Conservation (phyloP, 306 rosid genomes). For the Comarum palustre region DNA sequence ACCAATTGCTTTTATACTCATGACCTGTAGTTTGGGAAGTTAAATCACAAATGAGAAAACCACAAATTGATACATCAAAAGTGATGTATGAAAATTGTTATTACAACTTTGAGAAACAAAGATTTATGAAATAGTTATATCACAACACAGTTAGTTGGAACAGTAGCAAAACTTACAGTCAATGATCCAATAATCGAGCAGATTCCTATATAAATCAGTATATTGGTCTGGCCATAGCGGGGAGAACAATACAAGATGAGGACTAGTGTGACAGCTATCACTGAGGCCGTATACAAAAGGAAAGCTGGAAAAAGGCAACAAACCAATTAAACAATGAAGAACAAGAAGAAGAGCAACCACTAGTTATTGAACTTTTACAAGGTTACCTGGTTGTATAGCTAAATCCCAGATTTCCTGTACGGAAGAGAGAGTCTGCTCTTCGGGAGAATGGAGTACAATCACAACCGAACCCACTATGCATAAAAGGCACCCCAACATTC, state of each 20-base stretch:
- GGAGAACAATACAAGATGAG: constrained; percentile 65
- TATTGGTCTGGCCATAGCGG: constrained; percentile 76
- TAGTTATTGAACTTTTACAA: constrained; percentile 6
- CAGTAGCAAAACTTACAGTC: constrained; percentile 48
- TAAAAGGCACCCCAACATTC: constrained; percentile 80
- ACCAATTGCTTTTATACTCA: constrained; percentile 89
- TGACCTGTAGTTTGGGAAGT: constrained; percentile 49
- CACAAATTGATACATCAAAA: not conserved
- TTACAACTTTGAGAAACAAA: not conserved
- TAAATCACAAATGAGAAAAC: constrained; percentile 9
- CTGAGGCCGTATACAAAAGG: constrained; percentile 69
- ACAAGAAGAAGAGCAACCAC: constrained; percentile 6
- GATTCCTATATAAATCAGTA: constrained; percentile 64
- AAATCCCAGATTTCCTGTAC: constrained; percentile 73
- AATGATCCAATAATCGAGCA: constrained; percentile 82
- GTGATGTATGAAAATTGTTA: not conserved
- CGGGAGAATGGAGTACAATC: constrained; percentile 80
- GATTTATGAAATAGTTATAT: not conserved
- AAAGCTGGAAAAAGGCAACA: constrained; percentile 52
- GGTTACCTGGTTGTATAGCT: constrained; percentile 77
- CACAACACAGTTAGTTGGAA: not conserved
- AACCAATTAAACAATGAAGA: constrained; percentile 12
- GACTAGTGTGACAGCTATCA: constrained; percentile 53
- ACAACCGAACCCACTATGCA: constrained; percentile 72
- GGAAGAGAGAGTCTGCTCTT: constrained; percentile 52